phyloP scores from a whole-genome alignment of 1,284 basidiomycete species.

The Ganoderma resinaceum region DNA sequence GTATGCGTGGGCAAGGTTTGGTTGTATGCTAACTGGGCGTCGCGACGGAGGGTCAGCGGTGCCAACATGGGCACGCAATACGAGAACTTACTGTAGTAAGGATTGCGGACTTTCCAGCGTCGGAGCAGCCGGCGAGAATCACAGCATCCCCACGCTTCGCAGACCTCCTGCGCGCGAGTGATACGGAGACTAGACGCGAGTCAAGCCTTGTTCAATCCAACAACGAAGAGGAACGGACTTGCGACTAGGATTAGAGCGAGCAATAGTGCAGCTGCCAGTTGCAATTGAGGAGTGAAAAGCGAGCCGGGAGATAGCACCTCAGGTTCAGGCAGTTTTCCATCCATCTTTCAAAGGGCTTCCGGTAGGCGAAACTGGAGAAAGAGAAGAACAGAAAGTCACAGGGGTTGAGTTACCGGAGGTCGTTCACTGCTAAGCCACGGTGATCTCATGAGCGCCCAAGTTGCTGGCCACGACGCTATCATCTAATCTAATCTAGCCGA shows the following conservation, averaged over 20 bases:
- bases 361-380: not conserved
- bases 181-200: slow-evolving; percentile 39
- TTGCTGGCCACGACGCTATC: not conserved
- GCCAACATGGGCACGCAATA: not conserved
- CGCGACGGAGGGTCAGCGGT: not conserved
- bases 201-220: slow-evolving; percentile 10
- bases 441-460: not conserved
- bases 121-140: slow-evolving; percentile 71
- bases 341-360: slow-evolving; percentile 6
- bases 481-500: slow-evolving; percentile 16
- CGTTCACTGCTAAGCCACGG: not conserved
- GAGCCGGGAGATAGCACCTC: slow-evolving; percentile 36
- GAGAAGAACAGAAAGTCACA: not conserved
- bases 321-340: slow-evolving; percentile 12
- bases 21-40: slow-evolving; percentile 64
- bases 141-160: slow-evolving; percentile 60
- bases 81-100: slow-evolving; percentile 54
- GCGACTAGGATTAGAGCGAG: slow-evolving; percentile 36
- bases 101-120: slow-evolving; percentile 81
- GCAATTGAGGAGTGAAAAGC: slow-evolving; percentile 32
- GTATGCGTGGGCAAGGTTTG: slow-evolving; percentile 72
- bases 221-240: slow-evolving; percentile 29
- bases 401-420: not conserved
- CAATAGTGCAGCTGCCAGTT: slow-evolving; percentile 36
- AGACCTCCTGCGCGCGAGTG: slow-evolving; percentile 52